phyloP scores from a whole-genome alignment of 257 asterid species.

The Dorcoceras hygrometricum region DNA sequence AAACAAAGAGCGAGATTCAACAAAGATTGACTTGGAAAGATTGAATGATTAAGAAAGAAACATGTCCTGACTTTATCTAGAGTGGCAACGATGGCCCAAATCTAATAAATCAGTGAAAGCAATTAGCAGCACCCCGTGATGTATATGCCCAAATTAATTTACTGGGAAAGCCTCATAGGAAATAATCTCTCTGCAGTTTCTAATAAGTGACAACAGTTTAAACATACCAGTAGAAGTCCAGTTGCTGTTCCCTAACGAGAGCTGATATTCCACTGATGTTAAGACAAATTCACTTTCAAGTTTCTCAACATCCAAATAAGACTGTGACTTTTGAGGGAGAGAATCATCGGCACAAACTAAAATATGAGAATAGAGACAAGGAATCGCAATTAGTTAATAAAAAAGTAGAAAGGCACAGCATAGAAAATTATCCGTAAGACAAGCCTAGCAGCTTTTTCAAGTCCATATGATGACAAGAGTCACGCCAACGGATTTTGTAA shows the following conservation, averaged over 20 bases:
- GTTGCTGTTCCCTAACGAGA: conserved; percentile 60
- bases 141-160: background rate
- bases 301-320: conserved; percentile 68
- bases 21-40: conserved; percentile 19
- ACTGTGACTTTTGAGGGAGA: conserved; percentile 48
- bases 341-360: conserved; percentile 59
- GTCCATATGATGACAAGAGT: conserved; percentile 5
- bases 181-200: background rate
- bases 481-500: too few relatives aligned
- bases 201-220: conserved; percentile 16
- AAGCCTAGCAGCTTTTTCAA: background rate
- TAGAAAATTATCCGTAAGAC: background rate
- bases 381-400: background rate
- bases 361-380: conserved; percentile 20
- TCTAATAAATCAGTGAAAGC: background rate
- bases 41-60: conserved; percentile 2
- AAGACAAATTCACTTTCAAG: conserved; percentile 83
- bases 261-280: conserved; percentile 69
- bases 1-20: conserved; percentile 19
- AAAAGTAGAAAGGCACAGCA: conserved; percentile 14
- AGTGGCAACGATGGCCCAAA: too few relatives aligned
- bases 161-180: background rate
- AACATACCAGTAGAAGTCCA: conserved; percentile 70
- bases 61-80: conserved; percentile 11
- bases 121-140: conserved; percentile 3